A percentile compares a stretch with the other conserved stretches of the same genome.
These are phyloP conservation scores for Pythium dissimile DNA, from an alignment of 352 stramenopile genomes.

Conservation along the genomic window DNA sequence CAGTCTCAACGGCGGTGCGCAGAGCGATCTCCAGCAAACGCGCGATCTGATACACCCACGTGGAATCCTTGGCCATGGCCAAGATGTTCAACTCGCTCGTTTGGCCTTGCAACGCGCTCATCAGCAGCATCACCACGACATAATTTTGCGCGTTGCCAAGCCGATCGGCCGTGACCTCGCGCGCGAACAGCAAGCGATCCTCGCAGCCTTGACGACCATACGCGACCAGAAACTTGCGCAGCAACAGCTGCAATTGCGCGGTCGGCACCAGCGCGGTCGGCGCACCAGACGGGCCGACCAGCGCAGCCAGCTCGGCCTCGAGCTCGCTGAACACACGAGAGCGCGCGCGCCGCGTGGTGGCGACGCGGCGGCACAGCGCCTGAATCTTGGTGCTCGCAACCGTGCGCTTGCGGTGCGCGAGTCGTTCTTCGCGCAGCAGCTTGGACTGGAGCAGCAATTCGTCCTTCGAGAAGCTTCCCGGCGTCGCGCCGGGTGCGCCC, in stretches of 20 bases:
- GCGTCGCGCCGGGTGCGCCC: not conserved
- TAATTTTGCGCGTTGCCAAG: slow-evolving; percentile 55
- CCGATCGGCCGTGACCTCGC: slow-evolving; percentile 8
- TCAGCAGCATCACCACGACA: slow-evolving; percentile 54
- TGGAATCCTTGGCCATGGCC: slow-evolving; percentile 25
- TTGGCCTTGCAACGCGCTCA: slow-evolving; percentile 42
- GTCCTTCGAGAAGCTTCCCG: slow-evolving; percentile 34
- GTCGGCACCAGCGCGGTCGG: slow-evolving; percentile 28
- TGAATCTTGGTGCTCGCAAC: slow-evolving; percentile 53
- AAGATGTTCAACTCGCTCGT: slow-evolving; percentile 23
- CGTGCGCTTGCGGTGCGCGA: slow-evolving; percentile 35
- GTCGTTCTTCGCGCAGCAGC: slow-evolving; percentile 47
- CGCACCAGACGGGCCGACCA: slow-evolving; percentile 31
- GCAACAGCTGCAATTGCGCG: slow-evolving; percentile 19
- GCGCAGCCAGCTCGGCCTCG: slow-evolving; percentile 35
- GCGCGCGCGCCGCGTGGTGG: slow-evolving; percentile 21
- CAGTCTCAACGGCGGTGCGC: slow-evolving; percentile 26
- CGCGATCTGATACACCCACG: slow-evolving; percentile 35
- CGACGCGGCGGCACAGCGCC: slow-evolving; percentile 35
- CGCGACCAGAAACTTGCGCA: slow-evolving; percentile 50
- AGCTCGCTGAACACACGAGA: slow-evolving; percentile 33
- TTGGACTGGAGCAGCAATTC: slow-evolving; percentile 58
- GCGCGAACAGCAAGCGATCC: not conserved
- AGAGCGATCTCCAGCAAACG: slow-evolving; percentile 43
- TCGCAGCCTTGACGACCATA: slow-evolving; percentile 12